Percentiles rank a stretch among this genome's conserved stretches.
Evolutionary conservation across 2,329 filamentous ascomycete genomes (phyloP).

Genomic region (Pseudocercospora vitis): DNA sequence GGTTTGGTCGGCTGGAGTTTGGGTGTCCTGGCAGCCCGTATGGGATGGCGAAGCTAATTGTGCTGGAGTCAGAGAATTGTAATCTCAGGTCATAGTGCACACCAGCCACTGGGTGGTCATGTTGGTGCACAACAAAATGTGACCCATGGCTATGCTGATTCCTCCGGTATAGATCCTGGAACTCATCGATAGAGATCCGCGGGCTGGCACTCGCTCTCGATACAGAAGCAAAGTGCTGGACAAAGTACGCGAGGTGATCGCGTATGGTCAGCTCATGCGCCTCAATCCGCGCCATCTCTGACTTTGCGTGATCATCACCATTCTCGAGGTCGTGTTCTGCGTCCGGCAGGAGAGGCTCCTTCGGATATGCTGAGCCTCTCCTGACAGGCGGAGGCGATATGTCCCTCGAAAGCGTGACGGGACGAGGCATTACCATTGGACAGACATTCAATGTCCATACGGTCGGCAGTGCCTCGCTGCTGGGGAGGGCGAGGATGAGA

Average conservation of each 20-base stretch:
- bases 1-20: slow-evolving; percentile 41
- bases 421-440: slow-evolving; percentile 14
- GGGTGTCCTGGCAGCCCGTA: slow-evolving; percentile 48
- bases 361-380: slow-evolving; percentile 18
- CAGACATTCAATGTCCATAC: no score
- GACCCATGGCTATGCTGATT: slow-evolving; percentile 49
- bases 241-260: slow-evolving; percentile 53
- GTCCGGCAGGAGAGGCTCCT: background rate
- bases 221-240: slow-evolving; percentile 41
- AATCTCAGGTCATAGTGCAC: slow-evolving; percentile 62
- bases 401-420: slow-evolving; percentile 27
- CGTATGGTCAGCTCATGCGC: slow-evolving; percentile 51
- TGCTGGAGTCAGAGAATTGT: slow-evolving; percentile 67
- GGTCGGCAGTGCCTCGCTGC: no score
- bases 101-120: slow-evolving; percentile 68
- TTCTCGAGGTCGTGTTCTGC: background rate
- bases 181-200: slow-evolving; percentile 45
- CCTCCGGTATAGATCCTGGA: slow-evolving; percentile 48
- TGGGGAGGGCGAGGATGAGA: no score
- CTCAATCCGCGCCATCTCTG: slow-evolving; percentile 50
- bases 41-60: slow-evolving; percentile 56
- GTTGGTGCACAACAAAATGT: slow-evolving; percentile 68
- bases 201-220: slow-evolving; percentile 32
- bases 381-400: slow-evolving; percentile 36
- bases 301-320: slow-evolving; percentile 11